Conservation (phyloP, 768 basidiomycete species). For the Podaxis sp. region DNA sequence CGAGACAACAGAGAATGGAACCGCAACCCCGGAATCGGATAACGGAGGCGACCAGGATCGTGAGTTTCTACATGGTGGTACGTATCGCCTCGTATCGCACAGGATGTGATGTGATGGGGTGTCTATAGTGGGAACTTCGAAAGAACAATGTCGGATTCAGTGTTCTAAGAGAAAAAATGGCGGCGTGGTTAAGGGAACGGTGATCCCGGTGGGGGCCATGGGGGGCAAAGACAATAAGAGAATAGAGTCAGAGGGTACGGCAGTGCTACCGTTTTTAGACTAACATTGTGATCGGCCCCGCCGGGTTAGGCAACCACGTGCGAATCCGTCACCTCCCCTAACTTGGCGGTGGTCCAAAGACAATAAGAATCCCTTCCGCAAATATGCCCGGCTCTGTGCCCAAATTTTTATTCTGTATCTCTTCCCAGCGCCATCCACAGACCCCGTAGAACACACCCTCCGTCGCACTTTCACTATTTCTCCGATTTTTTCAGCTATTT, state of each 20-base stretch:
- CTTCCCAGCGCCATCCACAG: neutral
- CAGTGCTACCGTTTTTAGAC: constrained; percentile 4
- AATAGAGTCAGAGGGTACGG: constrained; percentile 2
- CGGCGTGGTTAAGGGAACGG: neutral
- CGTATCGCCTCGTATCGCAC: neutral
- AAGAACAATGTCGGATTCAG: constrained; percentile 6
- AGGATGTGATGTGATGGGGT: neutral
- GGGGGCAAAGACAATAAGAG: constrained; percentile 16
- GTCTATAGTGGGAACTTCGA: constrained; percentile 3
- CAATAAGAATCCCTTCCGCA: constrained; percentile 12
- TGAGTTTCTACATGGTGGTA: neutral
- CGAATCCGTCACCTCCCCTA: neutral
- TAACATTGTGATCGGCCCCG: constrained; percentile 1
- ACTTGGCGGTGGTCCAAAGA: neutral
- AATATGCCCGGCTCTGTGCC: constrained; percentile 11
- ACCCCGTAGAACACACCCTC: neutral
- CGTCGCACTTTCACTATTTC: neutral
- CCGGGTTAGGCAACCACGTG: constrained; percentile 5
- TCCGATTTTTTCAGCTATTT: neutral
- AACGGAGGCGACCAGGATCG: neutral
- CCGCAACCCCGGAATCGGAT: neutral
- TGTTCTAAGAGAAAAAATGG: neutral
- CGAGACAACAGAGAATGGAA: neutral
- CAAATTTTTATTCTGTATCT: neutral
- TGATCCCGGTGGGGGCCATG: neutral